Evolutionary conservation across 176 grass and related monocot genomes (phyloP).

Genomic region (Otatea glauca): DNA sequence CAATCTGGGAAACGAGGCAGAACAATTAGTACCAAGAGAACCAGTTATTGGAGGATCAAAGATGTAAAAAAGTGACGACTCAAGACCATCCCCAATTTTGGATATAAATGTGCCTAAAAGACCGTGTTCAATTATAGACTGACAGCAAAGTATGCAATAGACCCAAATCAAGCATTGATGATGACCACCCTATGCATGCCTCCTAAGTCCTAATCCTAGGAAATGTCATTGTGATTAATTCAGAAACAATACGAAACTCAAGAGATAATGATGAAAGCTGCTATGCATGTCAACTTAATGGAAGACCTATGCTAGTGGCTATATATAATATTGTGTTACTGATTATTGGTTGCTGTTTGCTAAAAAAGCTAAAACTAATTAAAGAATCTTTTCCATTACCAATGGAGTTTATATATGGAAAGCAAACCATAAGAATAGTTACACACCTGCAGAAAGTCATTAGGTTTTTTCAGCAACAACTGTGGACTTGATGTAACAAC

Average conservation of each 20-base stretch:
- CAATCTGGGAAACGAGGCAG: slow-evolving; percentile 36
- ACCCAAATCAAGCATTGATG: neutral
- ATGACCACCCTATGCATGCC: neutral
- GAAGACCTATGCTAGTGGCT: neutral
- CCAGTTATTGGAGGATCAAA: slow-evolving; percentile 9
- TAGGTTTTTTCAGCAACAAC: slow-evolving; percentile 79
- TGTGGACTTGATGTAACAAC: slow-evolving; percentile 91
- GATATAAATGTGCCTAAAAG: neutral
- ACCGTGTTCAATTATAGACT: neutral
- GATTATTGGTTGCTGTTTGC: neutral
- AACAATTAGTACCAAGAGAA: slow-evolving; percentile 20
- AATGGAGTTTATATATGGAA: slow-evolving; percentile 12
- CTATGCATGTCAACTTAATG: slow-evolving; percentile 1
- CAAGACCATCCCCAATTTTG: slow-evolving; percentile 21
- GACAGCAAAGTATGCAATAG: slow-evolving; percentile 4
- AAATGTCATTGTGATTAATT: neutral
- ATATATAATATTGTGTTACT: slow-evolving; percentile 8
- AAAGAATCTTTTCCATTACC: slow-evolving; percentile 6
- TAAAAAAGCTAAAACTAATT: slow-evolving; percentile 18
- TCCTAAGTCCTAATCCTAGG: neutral
- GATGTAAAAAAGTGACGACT: neutral
- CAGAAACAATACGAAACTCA: slow-evolving; percentile 9
- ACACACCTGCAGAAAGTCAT: slow-evolving; percentile 71
- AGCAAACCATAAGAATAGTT: neutral
- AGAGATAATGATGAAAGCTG: neutral